These are phyloP conservation scores for Angomonas ambiguus DNA, from an alignment of 208 protist species.

Conservation along the genomic window DNA sequence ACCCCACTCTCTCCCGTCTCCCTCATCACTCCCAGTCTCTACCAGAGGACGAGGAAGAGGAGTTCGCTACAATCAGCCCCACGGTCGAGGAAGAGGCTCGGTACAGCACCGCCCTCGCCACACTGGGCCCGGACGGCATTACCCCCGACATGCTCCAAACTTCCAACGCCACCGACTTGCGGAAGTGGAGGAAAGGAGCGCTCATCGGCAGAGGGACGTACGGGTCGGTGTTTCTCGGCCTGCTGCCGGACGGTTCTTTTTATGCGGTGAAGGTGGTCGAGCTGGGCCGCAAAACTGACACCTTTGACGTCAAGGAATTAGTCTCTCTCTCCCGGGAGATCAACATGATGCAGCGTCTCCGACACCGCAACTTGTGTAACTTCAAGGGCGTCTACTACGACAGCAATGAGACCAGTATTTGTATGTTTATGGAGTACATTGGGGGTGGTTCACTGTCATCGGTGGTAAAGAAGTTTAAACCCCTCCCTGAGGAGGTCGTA, in stretches of 20 bases:
- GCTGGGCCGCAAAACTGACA: constrained; percentile 43
- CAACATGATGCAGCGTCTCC: constrained; percentile 86
- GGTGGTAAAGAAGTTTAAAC: constrained; percentile 86
- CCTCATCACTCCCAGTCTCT: background rate
- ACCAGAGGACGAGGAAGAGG: constrained; percentile 18
- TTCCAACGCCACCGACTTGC: constrained; percentile 54
- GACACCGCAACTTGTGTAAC: constrained; percentile 88
- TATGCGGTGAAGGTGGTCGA: constrained; percentile 89
- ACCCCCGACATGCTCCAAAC: constrained; percentile 89
- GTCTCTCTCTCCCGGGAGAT: constrained; percentile 89
- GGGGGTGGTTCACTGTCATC: constrained; percentile 81
- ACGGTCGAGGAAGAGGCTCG: constrained; percentile 73
- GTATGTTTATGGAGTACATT: constrained; percentile 94
- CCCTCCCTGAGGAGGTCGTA: constrained; percentile 72
- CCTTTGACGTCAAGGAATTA: constrained; percentile 70
- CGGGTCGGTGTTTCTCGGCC: constrained; percentile 87
- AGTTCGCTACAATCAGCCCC: constrained; percentile 32
- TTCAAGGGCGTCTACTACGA: constrained; percentile 88
- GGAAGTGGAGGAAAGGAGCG: constrained; percentile 64
- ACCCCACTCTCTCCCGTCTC: background rate
- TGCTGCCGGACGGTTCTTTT: constrained; percentile 78
- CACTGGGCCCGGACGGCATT: constrained; percentile 62
- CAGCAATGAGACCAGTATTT: constrained; percentile 44
- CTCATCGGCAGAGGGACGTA: constrained; percentile 89
- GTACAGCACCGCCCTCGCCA: constrained; percentile 62